Percentiles rank a stretch among this genome's conserved stretches.
phyloP scores from a whole-genome alignment of 2,329 filamentous ascomycete species.

The Colletotrichum caudatum region DNA sequence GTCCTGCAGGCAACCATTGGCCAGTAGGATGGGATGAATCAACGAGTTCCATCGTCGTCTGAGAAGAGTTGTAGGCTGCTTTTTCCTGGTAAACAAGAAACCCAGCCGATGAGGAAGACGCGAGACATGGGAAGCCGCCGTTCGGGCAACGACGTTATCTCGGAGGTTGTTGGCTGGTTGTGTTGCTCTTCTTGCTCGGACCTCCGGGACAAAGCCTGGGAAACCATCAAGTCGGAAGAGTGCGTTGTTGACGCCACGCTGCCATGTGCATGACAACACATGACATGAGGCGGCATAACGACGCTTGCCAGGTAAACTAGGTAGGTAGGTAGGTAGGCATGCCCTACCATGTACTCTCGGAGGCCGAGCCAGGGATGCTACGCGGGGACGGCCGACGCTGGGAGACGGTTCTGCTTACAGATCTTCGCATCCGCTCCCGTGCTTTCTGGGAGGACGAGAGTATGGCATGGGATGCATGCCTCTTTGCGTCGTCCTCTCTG shows the following conservation, averaged over 20 bases:
- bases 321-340: neutral
- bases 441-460: neutral
- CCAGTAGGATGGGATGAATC: neutral
- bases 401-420: conserved; percentile 14
- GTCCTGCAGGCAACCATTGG: conserved; percentile 20
- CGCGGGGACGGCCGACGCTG: conserved; percentile 14
- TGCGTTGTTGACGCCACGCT: conserved; percentile 27
- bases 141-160: neutral
- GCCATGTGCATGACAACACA: conserved; percentile 22
- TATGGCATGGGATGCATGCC: conserved; percentile 16
- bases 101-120: neutral
- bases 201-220: conserved; percentile 23
- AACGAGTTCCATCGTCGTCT: conserved; percentile 26
- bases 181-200: conserved; percentile 34
- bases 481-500: conserved; percentile 1
- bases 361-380: conserved; percentile 4
- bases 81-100: conserved; percentile 8
- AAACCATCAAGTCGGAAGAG: conserved; percentile 15
- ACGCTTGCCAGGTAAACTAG: conserved; percentile 18
- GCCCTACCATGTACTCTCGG: conserved; percentile 17
- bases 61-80: conserved; percentile 7
- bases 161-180: conserved; percentile 5
- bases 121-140: neutral
- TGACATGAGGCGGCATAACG: neutral
- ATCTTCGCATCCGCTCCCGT: conserved; percentile 27